Percentiles rank a stretch among this genome's conserved stretches.
These are phyloP conservation scores for Cyberlindnera sargentensis DNA, from an alignment of 805 yeast species.

Conservation along the genomic window DNA sequence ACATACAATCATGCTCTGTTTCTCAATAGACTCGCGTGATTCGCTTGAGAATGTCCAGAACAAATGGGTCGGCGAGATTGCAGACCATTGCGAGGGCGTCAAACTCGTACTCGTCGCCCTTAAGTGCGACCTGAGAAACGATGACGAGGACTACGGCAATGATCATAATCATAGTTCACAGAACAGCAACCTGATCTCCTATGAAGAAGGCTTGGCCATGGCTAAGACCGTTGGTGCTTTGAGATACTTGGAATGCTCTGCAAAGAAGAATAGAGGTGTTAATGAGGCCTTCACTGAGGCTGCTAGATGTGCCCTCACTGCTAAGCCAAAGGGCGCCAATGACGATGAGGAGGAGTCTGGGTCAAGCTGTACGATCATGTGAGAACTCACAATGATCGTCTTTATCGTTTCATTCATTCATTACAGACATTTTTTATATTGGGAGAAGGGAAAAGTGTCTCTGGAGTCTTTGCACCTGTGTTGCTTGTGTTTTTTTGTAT, in stretches of 20 bases:
- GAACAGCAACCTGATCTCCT: slow-evolving; percentile 55
- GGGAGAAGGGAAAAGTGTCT: too few relatives aligned
- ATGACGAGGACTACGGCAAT: slow-evolving; percentile 41
- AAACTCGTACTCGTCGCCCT: slow-evolving; percentile 89
- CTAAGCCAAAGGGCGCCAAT: slow-evolving; percentile 71
- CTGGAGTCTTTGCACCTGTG: too few relatives aligned
- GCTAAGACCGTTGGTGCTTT: slow-evolving; percentile 93
- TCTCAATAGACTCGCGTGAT: slow-evolving; percentile 89
- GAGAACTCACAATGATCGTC: slow-evolving; percentile 3
- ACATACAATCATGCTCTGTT: slow-evolving; percentile 94
- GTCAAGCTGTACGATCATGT: slow-evolving; percentile 36
- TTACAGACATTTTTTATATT: too few relatives aligned
- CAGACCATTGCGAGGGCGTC: slow-evolving; percentile 96
- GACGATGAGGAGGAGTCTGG: slow-evolving; percentile 32
- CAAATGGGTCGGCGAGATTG: slow-evolving; percentile 95
- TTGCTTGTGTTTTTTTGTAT: background rate
- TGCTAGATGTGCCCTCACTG: slow-evolving; percentile 90
- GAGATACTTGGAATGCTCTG: slow-evolving; percentile 93
- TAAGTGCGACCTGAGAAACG: slow-evolving; percentile 84
- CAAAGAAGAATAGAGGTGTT: slow-evolving; percentile 95
- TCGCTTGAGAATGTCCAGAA: slow-evolving; percentile 91
- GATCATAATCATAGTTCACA: slow-evolving; percentile 28
- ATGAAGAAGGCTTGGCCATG: slow-evolving; percentile 89
- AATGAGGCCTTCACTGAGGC: slow-evolving; percentile 99
- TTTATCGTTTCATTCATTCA: too few relatives aligned